These are phyloP conservation scores for Rhizopogon rudus DNA, from an alignment of 768 basidiomycete genomes.

Conservation along the genomic window DNA sequence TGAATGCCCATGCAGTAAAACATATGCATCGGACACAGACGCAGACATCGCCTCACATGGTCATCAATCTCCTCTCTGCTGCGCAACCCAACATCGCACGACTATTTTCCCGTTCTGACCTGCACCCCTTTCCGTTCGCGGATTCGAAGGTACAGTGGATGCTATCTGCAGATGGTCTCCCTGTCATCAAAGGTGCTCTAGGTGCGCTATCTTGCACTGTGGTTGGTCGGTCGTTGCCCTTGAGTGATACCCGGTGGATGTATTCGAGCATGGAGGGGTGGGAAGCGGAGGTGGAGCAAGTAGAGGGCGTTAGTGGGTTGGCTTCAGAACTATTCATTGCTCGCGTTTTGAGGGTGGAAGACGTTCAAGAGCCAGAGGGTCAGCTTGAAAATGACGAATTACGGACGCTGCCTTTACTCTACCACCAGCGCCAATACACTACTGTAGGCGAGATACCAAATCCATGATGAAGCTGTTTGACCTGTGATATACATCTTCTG, in stretches of 20 bases:
- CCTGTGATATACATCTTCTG: no score
- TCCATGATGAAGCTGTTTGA: neutral
- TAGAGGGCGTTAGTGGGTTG: constrained; percentile 27
- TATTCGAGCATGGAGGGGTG: constrained; percentile 14
- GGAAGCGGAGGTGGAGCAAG: constrained; percentile 9
- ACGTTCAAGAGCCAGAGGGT: constrained; percentile 23
- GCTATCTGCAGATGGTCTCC: constrained; percentile 49
- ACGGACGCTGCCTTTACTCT: constrained; percentile 52
- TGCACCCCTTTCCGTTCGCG: constrained; percentile 57
- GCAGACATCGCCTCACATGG: constrained; percentile 43
- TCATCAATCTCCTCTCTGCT: constrained; percentile 77
- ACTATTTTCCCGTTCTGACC: constrained; percentile 69
- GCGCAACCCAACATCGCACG: constrained; percentile 58
- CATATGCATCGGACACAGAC: constrained; percentile 1
- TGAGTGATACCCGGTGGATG: constrained; percentile 48
- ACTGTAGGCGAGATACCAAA: constrained; percentile 34
- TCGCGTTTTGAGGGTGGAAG: constrained; percentile 60
- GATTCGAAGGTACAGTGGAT: constrained; percentile 30
- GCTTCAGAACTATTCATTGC: constrained; percentile 80
- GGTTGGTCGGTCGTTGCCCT: constrained; percentile 52
- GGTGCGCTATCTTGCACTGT: constrained; percentile 74
- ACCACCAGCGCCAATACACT: constrained; percentile 57
- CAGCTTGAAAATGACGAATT: constrained; percentile 12
- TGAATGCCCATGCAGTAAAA: constrained; percentile 28
- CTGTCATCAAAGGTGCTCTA: constrained; percentile 52